A percentile compares a stretch with the other conserved stretches of the same genome.
Conservation (phyloP, 1,139 yeast genomes). For the Yamadazyma sp. region DNA sequence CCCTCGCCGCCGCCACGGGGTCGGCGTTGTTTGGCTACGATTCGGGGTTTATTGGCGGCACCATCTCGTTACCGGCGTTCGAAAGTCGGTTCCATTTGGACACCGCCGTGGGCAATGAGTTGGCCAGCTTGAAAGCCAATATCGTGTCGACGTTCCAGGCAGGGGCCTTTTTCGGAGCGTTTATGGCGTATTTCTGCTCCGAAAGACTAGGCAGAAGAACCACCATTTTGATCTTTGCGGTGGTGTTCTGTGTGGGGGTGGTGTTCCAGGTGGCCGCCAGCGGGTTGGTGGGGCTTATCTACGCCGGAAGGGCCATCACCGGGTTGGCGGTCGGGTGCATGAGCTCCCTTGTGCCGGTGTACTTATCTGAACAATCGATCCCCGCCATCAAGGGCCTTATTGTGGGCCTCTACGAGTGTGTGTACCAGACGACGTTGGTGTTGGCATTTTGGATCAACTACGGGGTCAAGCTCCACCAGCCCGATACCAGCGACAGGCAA, state of each 20-base stretch:
- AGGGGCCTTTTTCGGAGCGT: slow-evolving; percentile 46
- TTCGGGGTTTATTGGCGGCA: slow-evolving; percentile 46
- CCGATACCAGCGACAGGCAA: slow-evolving; percentile 26
- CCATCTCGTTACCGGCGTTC: slow-evolving; percentile 40
- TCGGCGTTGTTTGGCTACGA: slow-evolving; percentile 44
- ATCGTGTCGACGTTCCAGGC: slow-evolving; percentile 46
- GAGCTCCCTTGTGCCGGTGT: slow-evolving; percentile 43
- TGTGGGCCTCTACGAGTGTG: slow-evolving; percentile 41
- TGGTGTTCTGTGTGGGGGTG: slow-evolving; percentile 37
- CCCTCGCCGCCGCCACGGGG: slow-evolving; percentile 40
- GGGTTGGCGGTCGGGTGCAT: slow-evolving; percentile 44
- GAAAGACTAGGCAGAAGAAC: slow-evolving; percentile 37
- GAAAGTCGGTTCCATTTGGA: slow-evolving; percentile 36
- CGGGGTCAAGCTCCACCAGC: slow-evolving; percentile 34
- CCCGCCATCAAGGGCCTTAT: slow-evolving; percentile 43
- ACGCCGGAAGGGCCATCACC: slow-evolving; percentile 43
- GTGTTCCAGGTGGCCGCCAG: slow-evolving; percentile 42
- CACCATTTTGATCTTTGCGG: slow-evolving; percentile 35
- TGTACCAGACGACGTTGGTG: slow-evolving; percentile 45
- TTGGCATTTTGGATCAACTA: slow-evolving; percentile 47
- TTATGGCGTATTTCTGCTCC: slow-evolving; percentile 39
- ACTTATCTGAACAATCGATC: slow-evolving; percentile 41
- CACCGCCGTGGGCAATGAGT: slow-evolving; percentile 20
- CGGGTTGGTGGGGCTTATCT: slow-evolving; percentile 29
- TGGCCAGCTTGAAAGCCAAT: slow-evolving; percentile 30